Conservation (phyloP, 2,329 filamentous ascomycete species). For the Malbranchea zuffiana region DNA sequence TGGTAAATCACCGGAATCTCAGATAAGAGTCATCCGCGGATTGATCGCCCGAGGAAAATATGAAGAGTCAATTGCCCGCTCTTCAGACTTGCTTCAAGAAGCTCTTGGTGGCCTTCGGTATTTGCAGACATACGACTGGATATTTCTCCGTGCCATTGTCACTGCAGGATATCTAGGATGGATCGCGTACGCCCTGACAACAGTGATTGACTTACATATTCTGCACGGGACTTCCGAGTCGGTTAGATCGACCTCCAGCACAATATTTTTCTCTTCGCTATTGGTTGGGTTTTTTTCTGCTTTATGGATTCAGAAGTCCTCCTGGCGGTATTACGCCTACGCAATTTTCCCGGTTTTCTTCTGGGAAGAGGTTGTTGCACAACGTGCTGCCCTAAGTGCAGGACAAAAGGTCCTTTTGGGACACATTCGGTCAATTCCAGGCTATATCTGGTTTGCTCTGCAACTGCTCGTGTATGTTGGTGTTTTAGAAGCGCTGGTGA, state of each 20-base stretch:
- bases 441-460: conserved; percentile 49
- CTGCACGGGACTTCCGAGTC: conserved; percentile 58
- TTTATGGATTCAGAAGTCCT: conserved; percentile 68
- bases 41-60: conserved; percentile 57
- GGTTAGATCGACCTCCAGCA: conserved; percentile 50
- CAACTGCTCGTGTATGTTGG: conserved; percentile 59
- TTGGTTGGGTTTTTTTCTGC: conserved; percentile 68
- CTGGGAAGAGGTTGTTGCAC: conserved; percentile 89
- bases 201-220: conserved; percentile 79
- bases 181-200: conserved; percentile 86
- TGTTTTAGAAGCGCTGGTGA: conserved; percentile 66
- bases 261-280: conserved; percentile 60
- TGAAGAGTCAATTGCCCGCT: conserved; percentile 68
- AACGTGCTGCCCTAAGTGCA: conserved; percentile 55
- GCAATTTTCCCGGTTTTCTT: conserved; percentile 86
- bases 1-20: conserved; percentile 50
- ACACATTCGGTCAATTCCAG: conserved; percentile 52
- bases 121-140: conserved; percentile 95
- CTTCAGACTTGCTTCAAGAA: conserved; percentile 63
- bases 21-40: conserved; percentile 55
- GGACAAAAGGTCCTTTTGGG: conserved; percentile 60
- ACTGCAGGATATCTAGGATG: conserved; percentile 88
- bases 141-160: conserved; percentile 81
- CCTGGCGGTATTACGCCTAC: conserved; percentile 79
- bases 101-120: conserved; percentile 79